Base-by-base conservation (phyloP, 164 flowering plant genomes). In the Chimonanthus praecox region DNA sequence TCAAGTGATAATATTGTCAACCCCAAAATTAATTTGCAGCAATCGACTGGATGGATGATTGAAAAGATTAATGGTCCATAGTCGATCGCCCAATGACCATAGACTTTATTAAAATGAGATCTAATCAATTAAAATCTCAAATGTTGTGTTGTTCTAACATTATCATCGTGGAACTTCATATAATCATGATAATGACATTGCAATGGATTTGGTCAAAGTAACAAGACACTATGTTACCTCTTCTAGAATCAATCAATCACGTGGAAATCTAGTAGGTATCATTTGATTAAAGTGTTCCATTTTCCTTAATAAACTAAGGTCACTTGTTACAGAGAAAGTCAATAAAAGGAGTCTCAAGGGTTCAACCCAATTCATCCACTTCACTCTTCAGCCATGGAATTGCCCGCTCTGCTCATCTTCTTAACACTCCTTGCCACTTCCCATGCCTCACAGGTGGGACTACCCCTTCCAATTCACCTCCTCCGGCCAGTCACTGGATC, bases 401-500 rank as follows among this genome's bases (percentile, higher is more conserved):
- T 63, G 10, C 6, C 21, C 7, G 2, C 44, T 18, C 44, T 33
- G 13, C 44, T 63, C 66, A 10, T 63, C 66, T 44, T 63, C 66
- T 7, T 44, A 63, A 20, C 66, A 10, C 13, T 63, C 46, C 11
- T 63, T 6, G 66, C 66, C 18, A 63, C 66, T 63, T 63, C 66
- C 44, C 66, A 63, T 0, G 66, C 66, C 44, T 21, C 45, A n/a
- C 13, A 63, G 7, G 46, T 63, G 66, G 66, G 9, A 21, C 15
- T 33, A 44, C 47, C 47, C 68, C 49, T 65, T 4, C 72, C 61
- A 47, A 73, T 79, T 44, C 78, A 81, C 76, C 76, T 51, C 44
- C 82, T 83, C 79, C 76, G 80, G 71, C 78, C 74, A 6, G 62
- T 15, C 1, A 7, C 64, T 15, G 81, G 79, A 20, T 5, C 70